A percentile compares a stretch with the other conserved stretches of the same genome.
These are phyloP conservation scores for Kodamaea kaohsiungensis DNA, from an alignment of 805 yeast species.

Conservation along the genomic window DNA sequence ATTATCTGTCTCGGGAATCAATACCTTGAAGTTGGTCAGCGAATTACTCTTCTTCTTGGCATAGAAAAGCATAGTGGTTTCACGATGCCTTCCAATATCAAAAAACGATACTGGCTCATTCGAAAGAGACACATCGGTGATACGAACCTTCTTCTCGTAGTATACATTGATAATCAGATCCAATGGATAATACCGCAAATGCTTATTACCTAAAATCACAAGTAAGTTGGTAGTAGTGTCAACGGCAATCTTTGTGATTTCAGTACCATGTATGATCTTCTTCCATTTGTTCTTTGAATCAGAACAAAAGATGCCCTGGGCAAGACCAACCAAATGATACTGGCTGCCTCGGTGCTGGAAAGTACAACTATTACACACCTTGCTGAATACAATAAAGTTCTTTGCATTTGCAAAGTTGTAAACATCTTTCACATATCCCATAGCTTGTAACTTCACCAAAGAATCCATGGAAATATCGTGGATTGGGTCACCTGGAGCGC, in stretches of 20 bases:
- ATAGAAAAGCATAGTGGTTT: conserved; percentile 56
- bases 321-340: conserved; percentile 60
- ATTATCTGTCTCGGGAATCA: conserved; percentile 57
- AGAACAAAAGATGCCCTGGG: conserved; percentile 63
- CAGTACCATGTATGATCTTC: conserved; percentile 51
- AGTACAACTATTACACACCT: conserved; percentile 43
- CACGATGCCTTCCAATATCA: conserved; percentile 67
- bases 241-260: conserved; percentile 62
- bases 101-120: conserved; percentile 57
- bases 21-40: conserved; percentile 55
- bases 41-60: conserved; percentile 53
- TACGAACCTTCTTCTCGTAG: conserved; percentile 38
- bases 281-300: conserved; percentile 54
- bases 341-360: conserved; percentile 47
- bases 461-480: conserved; percentile 32
- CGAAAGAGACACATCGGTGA: conserved; percentile 51
- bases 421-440: conserved; percentile 28
- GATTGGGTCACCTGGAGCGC: conserved; percentile 54
- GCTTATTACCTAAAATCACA: conserved; percentile 58
- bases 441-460: conserved; percentile 16
- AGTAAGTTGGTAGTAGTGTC: conserved; percentile 56
- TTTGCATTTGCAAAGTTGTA: conserved; percentile 21
- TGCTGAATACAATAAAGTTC: conserved; percentile 32
- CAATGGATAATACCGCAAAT: conserved; percentile 61
- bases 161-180: conserved; percentile 64